Evolutionary conservation across 306 rosid genomes (phyloP).

Genomic region (Abrus precatorius): DNA sequence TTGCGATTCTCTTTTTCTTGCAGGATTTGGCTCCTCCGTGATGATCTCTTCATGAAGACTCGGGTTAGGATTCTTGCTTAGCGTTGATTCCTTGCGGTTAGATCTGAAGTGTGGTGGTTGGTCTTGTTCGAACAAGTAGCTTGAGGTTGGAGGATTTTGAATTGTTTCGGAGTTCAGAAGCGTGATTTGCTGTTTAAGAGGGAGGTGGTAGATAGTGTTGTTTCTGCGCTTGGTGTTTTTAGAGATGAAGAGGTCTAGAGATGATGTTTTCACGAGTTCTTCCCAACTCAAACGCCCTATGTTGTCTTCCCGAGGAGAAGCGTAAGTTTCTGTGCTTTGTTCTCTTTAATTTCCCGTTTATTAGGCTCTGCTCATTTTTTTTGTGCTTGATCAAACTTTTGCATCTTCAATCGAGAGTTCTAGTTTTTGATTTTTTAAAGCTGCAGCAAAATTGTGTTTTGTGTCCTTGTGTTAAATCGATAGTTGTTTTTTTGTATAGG

Average conservation of each 20-base stretch:
- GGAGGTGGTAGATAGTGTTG: slow-evolving; percentile 20
- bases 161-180: slow-evolving; percentile 60
- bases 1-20: slow-evolving; percentile 33
- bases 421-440: slow-evolving; percentile 37
- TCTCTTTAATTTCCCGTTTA: slow-evolving; percentile 23
- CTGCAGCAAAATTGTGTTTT: slow-evolving; percentile 12
- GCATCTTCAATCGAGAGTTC: slow-evolving; percentile 48
- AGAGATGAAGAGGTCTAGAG: slow-evolving; percentile 92
- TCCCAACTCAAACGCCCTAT: slow-evolving; percentile 87
- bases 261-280: slow-evolving; percentile 78
- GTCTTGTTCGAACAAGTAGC: slow-evolving; percentile 63
- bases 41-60: slow-evolving; percentile 62
- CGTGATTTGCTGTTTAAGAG: slow-evolving; percentile 69
- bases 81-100: slow-evolving; percentile 54
- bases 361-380: slow-evolving; percentile 23
- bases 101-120: slow-evolving; percentile 74
- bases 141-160: slow-evolving; percentile 60
- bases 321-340: slow-evolving; percentile 60
- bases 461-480: slow-evolving; percentile 45
- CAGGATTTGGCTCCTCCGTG: slow-evolving; percentile 59
- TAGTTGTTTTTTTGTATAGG: slow-evolving; percentile 11
- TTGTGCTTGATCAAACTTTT: slow-evolving; percentile 55
- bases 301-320: slow-evolving; percentile 77
- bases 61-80: slow-evolving; percentile 60
- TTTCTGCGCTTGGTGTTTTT: slow-evolving; percentile 8